Conservation (phyloP, 1,139 yeast species). For the Meyerozyma guilliermondii region DNA sequence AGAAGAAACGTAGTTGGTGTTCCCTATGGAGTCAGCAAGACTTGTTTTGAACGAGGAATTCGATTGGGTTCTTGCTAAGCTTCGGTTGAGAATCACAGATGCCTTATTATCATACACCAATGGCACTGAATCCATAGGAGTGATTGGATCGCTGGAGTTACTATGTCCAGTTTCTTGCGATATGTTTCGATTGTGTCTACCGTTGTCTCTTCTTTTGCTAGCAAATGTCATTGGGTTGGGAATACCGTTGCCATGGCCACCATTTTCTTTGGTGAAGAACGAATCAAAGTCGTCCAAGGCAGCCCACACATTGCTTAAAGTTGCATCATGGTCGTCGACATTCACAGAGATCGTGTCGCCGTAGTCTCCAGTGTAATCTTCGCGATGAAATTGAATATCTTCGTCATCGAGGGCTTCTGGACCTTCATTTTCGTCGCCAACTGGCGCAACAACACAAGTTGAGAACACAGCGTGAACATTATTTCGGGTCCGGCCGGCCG, state of each 20-base stretch:
- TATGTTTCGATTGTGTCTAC: not conserved
- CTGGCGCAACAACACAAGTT: slow-evolving; percentile 53
- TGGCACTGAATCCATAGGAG: slow-evolving; percentile 67
- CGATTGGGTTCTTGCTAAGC: slow-evolving; percentile 72
- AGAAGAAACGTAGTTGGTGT: slow-evolving; percentile 15
- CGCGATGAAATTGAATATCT: slow-evolving; percentile 58
- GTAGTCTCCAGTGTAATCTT: slow-evolving; percentile 46
- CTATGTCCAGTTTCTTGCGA: slow-evolving; percentile 46
- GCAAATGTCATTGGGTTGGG: not conserved
- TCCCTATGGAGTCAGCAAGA: slow-evolving; percentile 57
- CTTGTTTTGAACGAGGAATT: slow-evolving; percentile 72
- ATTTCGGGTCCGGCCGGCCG: slow-evolving; percentile 82
- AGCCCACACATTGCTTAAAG: slow-evolving; percentile 92
- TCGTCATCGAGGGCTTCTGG: slow-evolving; percentile 26
- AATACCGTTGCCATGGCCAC: slow-evolving; percentile 14
- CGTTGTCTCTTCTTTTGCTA: not conserved
- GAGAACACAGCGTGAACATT: slow-evolving; percentile 95
- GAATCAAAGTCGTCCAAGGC: slow-evolving; percentile 93
- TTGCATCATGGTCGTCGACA: slow-evolving; percentile 62
- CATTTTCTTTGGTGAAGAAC: slow-evolving; percentile 73
- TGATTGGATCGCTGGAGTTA: slow-evolving; percentile 30
- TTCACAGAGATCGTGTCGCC: slow-evolving; percentile 35
- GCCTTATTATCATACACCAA: slow-evolving; percentile 77
- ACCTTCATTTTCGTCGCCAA: slow-evolving; percentile 24
- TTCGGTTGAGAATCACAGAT: slow-evolving; percentile 65